Evolutionary conservation across 768 basidiomycete species (phyloP).

Genomic region (Boletus rufocinnamomeus): DNA sequence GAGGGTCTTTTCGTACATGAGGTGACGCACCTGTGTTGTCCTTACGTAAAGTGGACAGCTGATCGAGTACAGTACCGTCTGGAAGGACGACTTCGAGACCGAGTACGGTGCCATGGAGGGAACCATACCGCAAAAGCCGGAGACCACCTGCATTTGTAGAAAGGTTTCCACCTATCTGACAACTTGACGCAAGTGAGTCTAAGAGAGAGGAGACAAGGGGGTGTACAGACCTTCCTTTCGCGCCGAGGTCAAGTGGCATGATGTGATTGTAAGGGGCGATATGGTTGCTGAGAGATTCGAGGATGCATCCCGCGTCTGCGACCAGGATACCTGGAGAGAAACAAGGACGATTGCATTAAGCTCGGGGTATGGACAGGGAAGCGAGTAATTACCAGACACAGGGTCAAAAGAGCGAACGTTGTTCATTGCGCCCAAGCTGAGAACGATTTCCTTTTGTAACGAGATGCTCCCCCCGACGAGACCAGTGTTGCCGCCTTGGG

Average conservation of each 20-base stretch:
- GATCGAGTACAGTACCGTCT: slow-evolving; percentile 88
- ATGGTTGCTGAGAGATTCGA: slow-evolving; percentile 85
- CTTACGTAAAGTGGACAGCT: slow-evolving; percentile 88
- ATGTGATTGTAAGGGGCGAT: slow-evolving; percentile 88
- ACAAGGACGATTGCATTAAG: slow-evolving; percentile 5
- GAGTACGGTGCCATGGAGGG: slow-evolving; percentile 90
- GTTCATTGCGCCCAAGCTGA: slow-evolving; percentile 83
- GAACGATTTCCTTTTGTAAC: slow-evolving; percentile 80
- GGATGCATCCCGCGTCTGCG: slow-evolving; percentile 92
- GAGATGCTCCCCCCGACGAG: slow-evolving; percentile 96
- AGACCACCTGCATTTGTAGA: slow-evolving; percentile 99
- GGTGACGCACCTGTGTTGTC: slow-evolving; percentile 85
- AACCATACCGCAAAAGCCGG: slow-evolving; percentile 90
- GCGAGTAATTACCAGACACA: slow-evolving; percentile 60
- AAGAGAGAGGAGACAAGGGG: slow-evolving; percentile 2
- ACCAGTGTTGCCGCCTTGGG: slow-evolving; percentile 98
- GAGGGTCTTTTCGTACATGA: background rate
- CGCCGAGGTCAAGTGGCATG: slow-evolving; percentile 94
- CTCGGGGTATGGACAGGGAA: slow-evolving; percentile 5
- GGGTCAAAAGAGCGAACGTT: slow-evolving; percentile 81
- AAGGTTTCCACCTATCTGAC: slow-evolving; percentile 97
- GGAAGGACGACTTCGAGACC: slow-evolving; percentile 96
- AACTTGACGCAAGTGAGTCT: slow-evolving; percentile 46
- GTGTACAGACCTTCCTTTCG: slow-evolving; percentile 82
- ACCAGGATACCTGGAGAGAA: slow-evolving; percentile 74